Evolutionary conservation across 2,329 filamentous ascomycete species (phyloP).

Genomic region (Stromatinia cepivora): DNA sequence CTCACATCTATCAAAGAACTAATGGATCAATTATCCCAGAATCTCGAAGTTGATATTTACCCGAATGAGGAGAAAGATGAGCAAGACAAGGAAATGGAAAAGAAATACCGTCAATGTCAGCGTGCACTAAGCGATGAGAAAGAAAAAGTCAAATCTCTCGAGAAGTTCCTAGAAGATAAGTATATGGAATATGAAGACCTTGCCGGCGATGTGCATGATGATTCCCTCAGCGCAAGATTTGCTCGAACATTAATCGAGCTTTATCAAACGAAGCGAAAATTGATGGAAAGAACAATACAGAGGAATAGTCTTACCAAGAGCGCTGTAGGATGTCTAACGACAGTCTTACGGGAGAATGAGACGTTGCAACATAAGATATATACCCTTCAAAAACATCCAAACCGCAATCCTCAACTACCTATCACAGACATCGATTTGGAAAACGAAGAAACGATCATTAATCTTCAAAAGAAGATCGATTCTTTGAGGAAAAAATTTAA

Average conservation of each 20-base stretch:
- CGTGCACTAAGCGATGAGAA: slow-evolving; percentile 14
- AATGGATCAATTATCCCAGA: slow-evolving; percentile 2
- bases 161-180: slow-evolving; percentile 10
- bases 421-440: neutral
- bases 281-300: slow-evolving; percentile 15
- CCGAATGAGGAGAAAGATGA: neutral
- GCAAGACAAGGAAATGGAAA: neutral
- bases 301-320: slow-evolving; percentile 13
- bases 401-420: neutral
- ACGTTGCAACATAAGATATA: neutral
- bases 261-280: neutral
- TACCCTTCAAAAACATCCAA: neutral
- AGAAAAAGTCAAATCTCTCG: slow-evolving; percentile 8
- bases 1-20: neutral
- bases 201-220: neutral
- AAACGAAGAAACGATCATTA: neutral
- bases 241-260: slow-evolving; percentile 13
- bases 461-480: neutral
- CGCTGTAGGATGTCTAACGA: neutral
- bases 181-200: slow-evolving; percentile 1
- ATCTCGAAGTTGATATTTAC: neutral
- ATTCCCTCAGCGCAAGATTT: neutral
- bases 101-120: neutral
- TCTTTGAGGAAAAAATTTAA: neutral
- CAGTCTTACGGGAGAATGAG: neutral